These are phyloP conservation scores for Ganoderma sp. DNA, from an alignment of 1,284 basidiomycete species.

Conservation along the genomic window DNA sequence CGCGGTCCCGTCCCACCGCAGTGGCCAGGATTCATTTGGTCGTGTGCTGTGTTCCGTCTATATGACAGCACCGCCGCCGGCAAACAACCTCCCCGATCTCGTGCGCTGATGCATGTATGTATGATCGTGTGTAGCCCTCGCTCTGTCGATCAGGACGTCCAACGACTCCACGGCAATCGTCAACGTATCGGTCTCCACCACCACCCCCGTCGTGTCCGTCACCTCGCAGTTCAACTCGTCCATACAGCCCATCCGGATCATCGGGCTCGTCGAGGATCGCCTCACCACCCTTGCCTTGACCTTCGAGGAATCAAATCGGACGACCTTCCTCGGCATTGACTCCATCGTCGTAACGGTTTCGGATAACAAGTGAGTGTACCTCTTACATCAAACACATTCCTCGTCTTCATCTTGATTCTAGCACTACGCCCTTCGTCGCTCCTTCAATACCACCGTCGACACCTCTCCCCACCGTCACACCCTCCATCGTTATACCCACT, in stretches of 20 bases:
- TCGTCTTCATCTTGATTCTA: slow-evolving; percentile 4
- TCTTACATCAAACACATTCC: too few relatives aligned
- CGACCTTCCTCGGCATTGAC: slow-evolving; percentile 38
- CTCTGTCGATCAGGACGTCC: slow-evolving; percentile 37
- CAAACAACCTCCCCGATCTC: slow-evolving; percentile 2
- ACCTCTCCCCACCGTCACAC: slow-evolving; percentile 28
- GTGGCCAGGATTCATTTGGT: background rate
- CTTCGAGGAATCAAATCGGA: slow-evolving; percentile 31
- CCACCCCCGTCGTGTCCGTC: slow-evolving; percentile 39
- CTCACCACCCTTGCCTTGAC: slow-evolving; percentile 39
- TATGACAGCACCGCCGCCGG: background rate
- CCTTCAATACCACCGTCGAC: slow-evolving; percentile 31
- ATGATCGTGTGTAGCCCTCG: slow-evolving; percentile 21
- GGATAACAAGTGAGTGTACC: slow-evolving; percentile 30
- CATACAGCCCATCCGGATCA: slow-evolving; percentile 35
- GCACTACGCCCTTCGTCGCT: slow-evolving; percentile 33
- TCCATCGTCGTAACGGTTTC: slow-evolving; percentile 35
- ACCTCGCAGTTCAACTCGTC: slow-evolving; percentile 37
- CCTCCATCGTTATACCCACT: slow-evolving; percentile 29
- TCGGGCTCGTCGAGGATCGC: slow-evolving; percentile 36
- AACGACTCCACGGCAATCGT: slow-evolving; percentile 37
- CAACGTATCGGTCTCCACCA: slow-evolving; percentile 40
- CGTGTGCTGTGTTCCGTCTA: slow-evolving; percentile 15
- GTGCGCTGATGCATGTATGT: background rate
- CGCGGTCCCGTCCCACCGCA: too few relatives aligned